A percentile compares a stretch with the other conserved stretches of the same genome.
phyloP scores from a whole-genome alignment of 371 early-diverging fungal species.

The Mucor mucedo region DNA sequence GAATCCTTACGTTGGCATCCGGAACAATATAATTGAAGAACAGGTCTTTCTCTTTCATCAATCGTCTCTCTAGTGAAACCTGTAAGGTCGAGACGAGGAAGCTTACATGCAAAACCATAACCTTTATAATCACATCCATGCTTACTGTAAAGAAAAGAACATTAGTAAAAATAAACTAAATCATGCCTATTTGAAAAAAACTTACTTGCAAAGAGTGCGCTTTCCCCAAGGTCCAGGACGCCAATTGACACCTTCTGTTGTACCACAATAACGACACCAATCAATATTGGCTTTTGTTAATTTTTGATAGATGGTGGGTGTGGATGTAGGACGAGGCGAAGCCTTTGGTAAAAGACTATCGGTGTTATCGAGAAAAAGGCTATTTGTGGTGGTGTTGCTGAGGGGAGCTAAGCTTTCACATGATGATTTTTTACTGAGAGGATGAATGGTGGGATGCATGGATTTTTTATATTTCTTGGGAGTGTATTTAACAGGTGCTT shows the following conservation, averaged over 20 bases:
- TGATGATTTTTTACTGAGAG: background rate
- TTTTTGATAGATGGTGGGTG: constrained; percentile 66
- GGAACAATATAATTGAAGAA: constrained; percentile 87
- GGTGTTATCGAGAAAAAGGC: background rate
- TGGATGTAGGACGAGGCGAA: constrained; percentile 15
- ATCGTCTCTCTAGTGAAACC: constrained; percentile 77
- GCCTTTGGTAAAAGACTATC: constrained; percentile 4
- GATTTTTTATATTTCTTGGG: background rate
- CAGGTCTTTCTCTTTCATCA: constrained; percentile 79
- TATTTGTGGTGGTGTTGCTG: background rate
- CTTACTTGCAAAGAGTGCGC: constrained; percentile 89
- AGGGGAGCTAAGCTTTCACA: background rate
- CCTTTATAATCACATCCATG: constrained; percentile 96
- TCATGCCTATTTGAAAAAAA: constrained; percentile 18
- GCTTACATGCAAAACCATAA: constrained; percentile 89
- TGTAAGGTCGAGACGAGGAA: constrained; percentile 84
- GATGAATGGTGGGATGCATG: background rate
- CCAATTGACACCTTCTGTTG: constrained; percentile 92
- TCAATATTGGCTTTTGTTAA: constrained; percentile 71
- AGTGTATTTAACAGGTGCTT: constrained; percentile 7
- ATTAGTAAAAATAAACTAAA: constrained; percentile 5
- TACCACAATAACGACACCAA: constrained; percentile 95
- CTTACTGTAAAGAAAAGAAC: constrained; percentile 54
- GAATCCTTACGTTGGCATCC: constrained; percentile 80
- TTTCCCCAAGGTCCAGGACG: constrained; percentile 95